phyloP scores from a whole-genome alignment of 2,329 filamentous ascomycete genomes.

The Trichoderma pleuroti region DNA sequence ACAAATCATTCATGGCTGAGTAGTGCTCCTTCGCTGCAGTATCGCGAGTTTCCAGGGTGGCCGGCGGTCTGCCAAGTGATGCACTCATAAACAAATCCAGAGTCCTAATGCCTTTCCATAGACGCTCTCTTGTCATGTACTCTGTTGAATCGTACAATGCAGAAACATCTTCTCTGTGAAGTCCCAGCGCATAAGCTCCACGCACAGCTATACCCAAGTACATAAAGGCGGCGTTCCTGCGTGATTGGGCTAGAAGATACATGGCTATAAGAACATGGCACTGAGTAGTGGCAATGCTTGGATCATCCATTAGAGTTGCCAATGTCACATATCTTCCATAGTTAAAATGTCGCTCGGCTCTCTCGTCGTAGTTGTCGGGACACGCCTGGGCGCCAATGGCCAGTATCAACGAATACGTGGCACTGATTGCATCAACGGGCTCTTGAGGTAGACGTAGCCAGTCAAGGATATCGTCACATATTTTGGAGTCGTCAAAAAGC shows the following conservation, averaged over 20 bases:
- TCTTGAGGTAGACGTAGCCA: not conserved
- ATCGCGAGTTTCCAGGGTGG: not conserved
- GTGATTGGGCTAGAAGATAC: not conserved
- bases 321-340: not conserved
- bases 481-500: not conserved
- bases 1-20: not conserved
- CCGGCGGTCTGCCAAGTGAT: not conserved
- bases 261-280: not conserved
- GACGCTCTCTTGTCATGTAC: not conserved
- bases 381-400: not conserved
- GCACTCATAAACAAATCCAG: not conserved
- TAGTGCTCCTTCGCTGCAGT: not conserved
- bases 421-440: not conserved
- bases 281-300: not conserved
- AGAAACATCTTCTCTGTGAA: not conserved
- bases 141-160: not conserved
- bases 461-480: not conserved
- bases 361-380: not conserved
- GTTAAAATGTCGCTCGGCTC: not conserved
- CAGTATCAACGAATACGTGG: not conserved
- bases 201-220: not conserved
- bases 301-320: not conserved
- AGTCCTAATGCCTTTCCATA: not conserved
- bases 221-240: conserved; percentile 2
- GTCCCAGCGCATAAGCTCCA: not conserved